These are phyloP conservation scores for Coelastrella sp. DNA, from an alignment of 139 green algal genomes.

Conservation along the genomic window DNA sequence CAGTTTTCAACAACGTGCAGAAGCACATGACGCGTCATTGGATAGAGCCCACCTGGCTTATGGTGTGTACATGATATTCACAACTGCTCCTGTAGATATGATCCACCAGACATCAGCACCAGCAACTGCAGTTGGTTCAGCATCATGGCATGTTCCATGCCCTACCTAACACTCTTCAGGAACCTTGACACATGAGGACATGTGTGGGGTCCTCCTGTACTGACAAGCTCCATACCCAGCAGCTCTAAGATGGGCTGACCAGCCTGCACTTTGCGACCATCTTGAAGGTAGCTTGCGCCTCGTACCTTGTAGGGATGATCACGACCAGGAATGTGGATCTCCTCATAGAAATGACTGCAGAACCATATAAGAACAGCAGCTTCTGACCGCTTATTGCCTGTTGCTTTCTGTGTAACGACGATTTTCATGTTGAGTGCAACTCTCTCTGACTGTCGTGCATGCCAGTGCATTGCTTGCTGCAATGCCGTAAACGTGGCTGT, in stretches of 20 bases:
- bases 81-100: slow-evolving; percentile 7
- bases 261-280: slow-evolving; percentile 64
- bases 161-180: slow-evolving; percentile 41
- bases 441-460: no score
- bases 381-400: not conserved
- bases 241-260: slow-evolving; percentile 48
- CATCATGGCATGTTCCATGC: not conserved
- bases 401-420: not conserved
- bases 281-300: slow-evolving; percentile 67
- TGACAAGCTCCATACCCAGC: slow-evolving; percentile 46
- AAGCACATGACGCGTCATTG: no score
- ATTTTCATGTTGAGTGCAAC: not conserved
- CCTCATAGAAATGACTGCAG: slow-evolving; percentile 22
- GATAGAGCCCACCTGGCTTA: no score
- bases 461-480: no score
- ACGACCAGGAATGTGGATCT: slow-evolving; percentile 52
- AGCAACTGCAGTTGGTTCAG: not conserved
- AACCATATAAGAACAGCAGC: not conserved
- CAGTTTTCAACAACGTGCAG: no score
- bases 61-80: no score
- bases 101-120: slow-evolving; percentile 1
- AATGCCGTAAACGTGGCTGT: no score
- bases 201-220: slow-evolving; percentile 1
- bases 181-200: slow-evolving; percentile 44
- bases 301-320: slow-evolving; percentile 60